These are phyloP conservation scores for Obelidium mucronatum DNA, from an alignment of 192 early-diverging fungal species.

Conservation along the genomic window DNA sequence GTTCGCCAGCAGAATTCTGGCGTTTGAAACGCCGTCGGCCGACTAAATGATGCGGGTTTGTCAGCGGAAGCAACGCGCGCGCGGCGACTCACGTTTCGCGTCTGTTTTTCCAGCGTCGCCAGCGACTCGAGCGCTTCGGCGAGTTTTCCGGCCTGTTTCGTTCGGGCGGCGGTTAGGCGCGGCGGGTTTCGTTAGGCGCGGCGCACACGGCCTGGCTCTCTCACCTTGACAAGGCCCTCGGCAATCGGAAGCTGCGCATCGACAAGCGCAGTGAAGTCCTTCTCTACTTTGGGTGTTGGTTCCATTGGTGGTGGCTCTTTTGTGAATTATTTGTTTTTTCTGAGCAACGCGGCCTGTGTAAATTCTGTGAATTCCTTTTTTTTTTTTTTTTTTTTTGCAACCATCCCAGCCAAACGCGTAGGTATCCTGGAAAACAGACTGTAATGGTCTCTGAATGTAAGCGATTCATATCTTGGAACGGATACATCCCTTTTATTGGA, in stretches of 20 bases:
- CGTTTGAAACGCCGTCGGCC: constrained; percentile 88
- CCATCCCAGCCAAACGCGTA: no score
- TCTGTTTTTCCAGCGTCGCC: constrained; percentile 91
- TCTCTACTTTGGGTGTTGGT: constrained; percentile 82
- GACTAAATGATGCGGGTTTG: no score
- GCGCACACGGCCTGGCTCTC: background rate
- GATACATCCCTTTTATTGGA: no score
- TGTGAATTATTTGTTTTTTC: constrained; percentile 11
- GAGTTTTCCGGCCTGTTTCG: constrained; percentile 72
- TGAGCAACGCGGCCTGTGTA: background rate
- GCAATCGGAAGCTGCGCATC: constrained; percentile 83
- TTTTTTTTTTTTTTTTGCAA: no score
- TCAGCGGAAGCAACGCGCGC: no score
- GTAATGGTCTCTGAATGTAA: no score
- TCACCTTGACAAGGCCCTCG: constrained; percentile 72
- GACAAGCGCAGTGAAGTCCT: constrained; percentile 84
- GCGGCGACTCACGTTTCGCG: constrained; percentile 78
- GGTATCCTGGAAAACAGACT: no score
- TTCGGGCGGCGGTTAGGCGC: background rate
- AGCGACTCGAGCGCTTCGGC: constrained; percentile 90
- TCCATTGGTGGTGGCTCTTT: no score
- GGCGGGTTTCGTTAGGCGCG: background rate
- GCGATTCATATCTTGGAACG: no score
- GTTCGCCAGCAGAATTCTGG: constrained; percentile 82
- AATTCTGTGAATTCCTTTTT: no score